Conservation (phyloP, 2,329 filamentous ascomycete genomes). For the Aspergillus sp. region DNA sequence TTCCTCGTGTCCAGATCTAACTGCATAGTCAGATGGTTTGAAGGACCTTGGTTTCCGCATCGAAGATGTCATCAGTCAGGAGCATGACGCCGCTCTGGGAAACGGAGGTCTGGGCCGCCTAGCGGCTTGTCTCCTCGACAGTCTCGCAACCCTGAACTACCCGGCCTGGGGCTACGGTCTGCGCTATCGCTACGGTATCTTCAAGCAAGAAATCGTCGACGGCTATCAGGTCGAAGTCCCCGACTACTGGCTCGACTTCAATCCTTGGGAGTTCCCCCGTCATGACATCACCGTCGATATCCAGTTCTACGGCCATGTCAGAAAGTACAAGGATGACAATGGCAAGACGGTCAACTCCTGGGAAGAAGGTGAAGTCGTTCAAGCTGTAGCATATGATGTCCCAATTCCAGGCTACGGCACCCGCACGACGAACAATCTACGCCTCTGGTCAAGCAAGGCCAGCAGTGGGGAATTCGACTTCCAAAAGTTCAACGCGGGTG, state of each 20-base stretch:
- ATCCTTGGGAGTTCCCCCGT: conserved; percentile 97
- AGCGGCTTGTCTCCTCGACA: conserved; percentile 96
- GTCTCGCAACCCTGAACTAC: conserved; percentile 88
- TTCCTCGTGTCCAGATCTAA: conserved; percentile 21
- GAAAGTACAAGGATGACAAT: conserved; percentile 69
- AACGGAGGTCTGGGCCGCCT: conserved; percentile 94
- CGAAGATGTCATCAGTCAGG: conserved; percentile 90
- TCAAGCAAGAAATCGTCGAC: conserved; percentile 98
- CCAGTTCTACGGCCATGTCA: conserved; percentile 89
- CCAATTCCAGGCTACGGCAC: conserved; percentile 89
- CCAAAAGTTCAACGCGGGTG: conserved; percentile 97
- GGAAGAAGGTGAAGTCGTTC: conserved; percentile 92
- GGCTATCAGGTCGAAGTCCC: conserved; percentile 98
- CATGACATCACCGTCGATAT: conserved; percentile 96
- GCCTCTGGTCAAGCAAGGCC: conserved; percentile 96
- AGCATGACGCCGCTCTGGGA: conserved; percentile 92
- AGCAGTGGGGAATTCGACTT: conserved; percentile 98
- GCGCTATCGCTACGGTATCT: conserved; percentile 94
- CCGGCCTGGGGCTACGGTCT: conserved; percentile 97
- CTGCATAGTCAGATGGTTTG: conserved; percentile 65
- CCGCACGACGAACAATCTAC: conserved; percentile 89
- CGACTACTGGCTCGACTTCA: conserved; percentile 99
- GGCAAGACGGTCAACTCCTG: conserved; percentile 75
- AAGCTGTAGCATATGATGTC: conserved; percentile 90
- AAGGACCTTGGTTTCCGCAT: conserved; percentile 90